Base-by-base conservation (phyloP, 2,329 filamentous ascomycete species). In the Phaeosphaeria sp. region DNA sequence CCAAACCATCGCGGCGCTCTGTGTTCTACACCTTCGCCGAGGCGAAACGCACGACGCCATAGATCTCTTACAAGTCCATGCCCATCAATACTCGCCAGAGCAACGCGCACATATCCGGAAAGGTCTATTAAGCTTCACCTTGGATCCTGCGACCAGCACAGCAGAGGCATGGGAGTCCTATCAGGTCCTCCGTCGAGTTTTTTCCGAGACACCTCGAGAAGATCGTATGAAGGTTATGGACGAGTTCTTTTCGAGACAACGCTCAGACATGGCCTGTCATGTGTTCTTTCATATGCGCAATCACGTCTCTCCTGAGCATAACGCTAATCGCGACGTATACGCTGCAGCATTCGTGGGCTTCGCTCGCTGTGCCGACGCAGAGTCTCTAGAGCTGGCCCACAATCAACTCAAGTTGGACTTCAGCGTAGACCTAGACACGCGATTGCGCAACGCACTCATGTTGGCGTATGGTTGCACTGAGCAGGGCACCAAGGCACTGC, bases 271-370 rank as follows among this genome's bases (percentile, higher is more conserved):
- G 85, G 93, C 91, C 2, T 88, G 87, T 47, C 84, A 93, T 60
- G 88, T 96, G 33, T 97, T 99, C 77, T 91, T 91, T 15, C 92
- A 97, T 74, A 98, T 98, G 93, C 90, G 93, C n/a, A 85, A 90
- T 50, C 89, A 93, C 63, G 82, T 84, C 22, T 86, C 89, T 56
- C 79, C 80, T 2, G 78, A 81, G 1, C 85, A 87, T 21, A 86
- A 90, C 0, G 92, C 95, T 0, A 89, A 83, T 2, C 77, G 86
- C 9, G 88, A 91, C 45, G 91, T 90, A 5, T 99, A 99, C 72
- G 84, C 91, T 3, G 80, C 84, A 33, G 93, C 89, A 60, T 89
- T 98, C 56, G 86, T 91, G 58, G 91, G 92, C 2, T 85, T 97
- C 22, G 89, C 89, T 3, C 79, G 80, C 27, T 82, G 82, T 8